Base-by-base conservation (phyloP, 2,329 filamentous ascomycete species). In the Cytospora leucostoma region DNA sequence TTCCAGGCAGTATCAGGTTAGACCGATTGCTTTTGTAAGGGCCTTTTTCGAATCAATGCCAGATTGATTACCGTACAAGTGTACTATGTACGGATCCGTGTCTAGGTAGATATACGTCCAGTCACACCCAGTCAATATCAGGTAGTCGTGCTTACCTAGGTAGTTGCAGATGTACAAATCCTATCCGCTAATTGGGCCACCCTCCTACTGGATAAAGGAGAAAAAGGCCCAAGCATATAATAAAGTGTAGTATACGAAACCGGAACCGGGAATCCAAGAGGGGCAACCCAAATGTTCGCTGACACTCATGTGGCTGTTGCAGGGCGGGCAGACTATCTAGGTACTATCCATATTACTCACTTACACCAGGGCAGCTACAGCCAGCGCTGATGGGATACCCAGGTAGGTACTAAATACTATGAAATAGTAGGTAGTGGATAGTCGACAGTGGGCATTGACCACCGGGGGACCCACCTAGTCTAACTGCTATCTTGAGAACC, bases 401-500 rank as follows among this genome's bases (percentile, higher is more conserved):
- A 27, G 27, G 27, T 27, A 27, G 27, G 27, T 27, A 27, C 27
- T 27, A 27, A 27, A 27, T 27, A 27, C 27, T 27, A 27, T 27
- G 27, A 27, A 27, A 27, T 27, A 27, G 27, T 27, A 27, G 27
- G 27, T 27, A 27, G 27, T 27, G 27, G 27, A 13, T 47, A 47
- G 44, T 47, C 19, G 44, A 47, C 44, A 47, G 44, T 47, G 44
- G 44, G 44, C 44, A 47, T n/a, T 47, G 44, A 47, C 44, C 44
- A 47, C 17, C 17, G 11, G 12, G 15, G 59, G 59, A 61, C 59
- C 59, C 59, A 61, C 59, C 51, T 61, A 61, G 59, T 56, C 59
- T 53, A 61, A 51, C 51, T 61, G 59, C 59, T 61, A 61, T 61
- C 59, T 61, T 61, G 51, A 61, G 51, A 61, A 49, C 59, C 54